phyloP scores from a whole-genome alignment of 2,329 filamentous ascomycete species.

The Phymatotrichopsis omnivora region DNA sequence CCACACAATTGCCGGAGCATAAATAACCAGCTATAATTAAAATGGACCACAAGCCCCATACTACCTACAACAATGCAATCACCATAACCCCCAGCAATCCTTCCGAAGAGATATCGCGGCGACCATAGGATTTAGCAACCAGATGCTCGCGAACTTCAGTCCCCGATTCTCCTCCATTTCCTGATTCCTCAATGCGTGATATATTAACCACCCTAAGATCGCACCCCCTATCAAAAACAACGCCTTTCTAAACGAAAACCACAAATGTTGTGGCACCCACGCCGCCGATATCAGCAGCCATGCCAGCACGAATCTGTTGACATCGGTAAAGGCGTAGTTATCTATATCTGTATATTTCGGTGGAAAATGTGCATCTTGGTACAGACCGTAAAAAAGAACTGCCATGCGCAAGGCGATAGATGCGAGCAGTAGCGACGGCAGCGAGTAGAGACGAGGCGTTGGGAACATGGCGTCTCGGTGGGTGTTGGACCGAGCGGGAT shows the following conservation, averaged over 20 bases:
- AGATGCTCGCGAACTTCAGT: slow-evolving; percentile 63
- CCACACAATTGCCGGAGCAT: slow-evolving; percentile 70
- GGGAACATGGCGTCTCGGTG: too few relatives aligned
- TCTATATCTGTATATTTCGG: slow-evolving; percentile 99
- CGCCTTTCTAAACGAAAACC: slow-evolving; percentile 78
- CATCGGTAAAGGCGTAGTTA: slow-evolving; percentile 96
- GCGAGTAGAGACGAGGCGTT: too few relatives aligned
- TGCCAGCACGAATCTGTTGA: slow-evolving; percentile 68
- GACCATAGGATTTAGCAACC: slow-evolving; percentile 96
- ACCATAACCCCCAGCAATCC: slow-evolving; percentile 79
- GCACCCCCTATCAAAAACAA: slow-evolving; percentile 79
- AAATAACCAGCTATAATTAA: slow-evolving; percentile 99
- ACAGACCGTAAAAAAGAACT: slow-evolving; percentile 78
- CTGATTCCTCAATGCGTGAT: slow-evolving; percentile 39
- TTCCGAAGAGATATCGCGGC: slow-evolving; percentile 95
- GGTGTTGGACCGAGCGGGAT: too few relatives aligned
- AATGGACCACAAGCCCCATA: slow-evolving; percentile 80
- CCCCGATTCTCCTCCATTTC: slow-evolving; percentile 47
- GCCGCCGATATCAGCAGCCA: slow-evolving; percentile 82
- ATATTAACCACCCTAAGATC: slow-evolving; percentile 70
- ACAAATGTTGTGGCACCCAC: slow-evolving; percentile 42
- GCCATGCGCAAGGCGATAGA: slow-evolving; percentile 54
- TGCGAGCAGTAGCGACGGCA: slow-evolving; percentile 44
- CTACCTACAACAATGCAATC: slow-evolving; percentile 72
- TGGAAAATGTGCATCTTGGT: slow-evolving; percentile 83